Conservation (phyloP, 805 yeast species). For the Suhomyces kilbournensis region DNA sequence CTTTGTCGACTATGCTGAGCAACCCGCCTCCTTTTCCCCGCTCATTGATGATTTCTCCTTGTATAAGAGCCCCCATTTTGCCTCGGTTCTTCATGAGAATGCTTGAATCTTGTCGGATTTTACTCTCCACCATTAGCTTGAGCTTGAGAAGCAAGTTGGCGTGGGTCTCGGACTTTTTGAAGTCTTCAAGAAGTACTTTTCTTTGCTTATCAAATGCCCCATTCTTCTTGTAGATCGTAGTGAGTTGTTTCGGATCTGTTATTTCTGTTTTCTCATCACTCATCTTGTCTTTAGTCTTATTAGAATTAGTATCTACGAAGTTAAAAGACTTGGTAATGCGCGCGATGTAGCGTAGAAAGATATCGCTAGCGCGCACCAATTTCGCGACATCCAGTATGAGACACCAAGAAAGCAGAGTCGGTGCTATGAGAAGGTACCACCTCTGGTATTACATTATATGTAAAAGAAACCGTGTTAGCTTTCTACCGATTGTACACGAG, state of each 20-base stretch:
- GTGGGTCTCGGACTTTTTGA: slow-evolving; percentile 40
- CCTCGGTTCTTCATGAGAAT: slow-evolving; percentile 49
- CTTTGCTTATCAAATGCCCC: slow-evolving; percentile 50
- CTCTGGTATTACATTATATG: too few species aligned
- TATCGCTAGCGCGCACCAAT: too few species aligned
- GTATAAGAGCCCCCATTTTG: slow-evolving; percentile 49
- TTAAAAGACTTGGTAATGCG: not conserved
- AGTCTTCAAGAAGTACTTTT: slow-evolving; percentile 40
- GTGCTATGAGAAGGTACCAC: too few species aligned
- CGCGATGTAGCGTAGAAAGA: not conserved
- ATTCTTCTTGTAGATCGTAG: slow-evolving; percentile 43
- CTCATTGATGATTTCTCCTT: slow-evolving; percentile 44
- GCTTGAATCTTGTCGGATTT: slow-evolving; percentile 47
- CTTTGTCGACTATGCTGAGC: slow-evolving; percentile 41
- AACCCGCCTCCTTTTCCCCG: slow-evolving; percentile 17
- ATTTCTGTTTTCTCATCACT: not conserved
- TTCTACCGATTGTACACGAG: too few species aligned
- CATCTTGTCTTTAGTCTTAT: not conserved
- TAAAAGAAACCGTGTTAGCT: too few species aligned
- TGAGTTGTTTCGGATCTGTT: slow-evolving; percentile 37
- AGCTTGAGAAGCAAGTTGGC: slow-evolving; percentile 39
- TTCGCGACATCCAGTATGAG: too few species aligned
- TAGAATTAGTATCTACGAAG: not conserved
- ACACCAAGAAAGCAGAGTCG: too few species aligned
- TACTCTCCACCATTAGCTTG: slow-evolving; percentile 42